phyloP scores from a whole-genome alignment of 2,329 filamentous ascomycete genomes.

The Epichloe uncinata region DNA sequence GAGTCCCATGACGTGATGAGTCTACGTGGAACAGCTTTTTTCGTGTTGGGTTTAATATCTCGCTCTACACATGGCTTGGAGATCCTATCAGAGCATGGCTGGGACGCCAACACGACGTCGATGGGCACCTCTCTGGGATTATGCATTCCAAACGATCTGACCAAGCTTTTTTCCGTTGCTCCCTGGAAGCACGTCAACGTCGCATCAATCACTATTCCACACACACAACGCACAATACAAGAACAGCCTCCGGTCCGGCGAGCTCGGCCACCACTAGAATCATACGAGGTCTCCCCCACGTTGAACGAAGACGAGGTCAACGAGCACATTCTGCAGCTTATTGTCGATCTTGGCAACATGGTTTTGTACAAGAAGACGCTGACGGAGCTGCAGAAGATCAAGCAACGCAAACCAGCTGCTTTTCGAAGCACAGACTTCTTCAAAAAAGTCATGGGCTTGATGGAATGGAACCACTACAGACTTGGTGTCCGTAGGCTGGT shows the following conservation, averaged over 20 bases:
- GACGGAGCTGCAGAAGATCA: slow-evolving; percentile 67
- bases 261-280: slow-evolving; percentile 29
- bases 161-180: slow-evolving; percentile 60
- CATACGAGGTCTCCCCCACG: slow-evolving; percentile 26
- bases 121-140: slow-evolving; percentile 76
- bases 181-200: slow-evolving; percentile 43
- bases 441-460: slow-evolving; percentile 67
- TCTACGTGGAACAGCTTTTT: slow-evolving; percentile 82
- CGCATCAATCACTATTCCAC: slow-evolving; percentile 32
- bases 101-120: slow-evolving; percentile 81
- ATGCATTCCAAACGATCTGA: slow-evolving; percentile 69
- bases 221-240: slow-evolving; percentile 39
- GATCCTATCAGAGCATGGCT: slow-evolving; percentile 77
- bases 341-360: slow-evolving; percentile 83
- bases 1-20: slow-evolving; percentile 83
- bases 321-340: slow-evolving; percentile 70
- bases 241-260: slow-evolving; percentile 29
- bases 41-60: slow-evolving; percentile 85
- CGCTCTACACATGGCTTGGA: slow-evolving; percentile 84
- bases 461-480: slow-evolving; percentile 83
- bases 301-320: slow-evolving; percentile 51
- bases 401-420: slow-evolving; percentile 56
- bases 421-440: slow-evolving; percentile 72
- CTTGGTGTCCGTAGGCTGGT: slow-evolving; percentile 80
- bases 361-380: slow-evolving; percentile 83